Conservation (phyloP, 768 basidiomycete species). For the Tylopilus felleus region DNA sequence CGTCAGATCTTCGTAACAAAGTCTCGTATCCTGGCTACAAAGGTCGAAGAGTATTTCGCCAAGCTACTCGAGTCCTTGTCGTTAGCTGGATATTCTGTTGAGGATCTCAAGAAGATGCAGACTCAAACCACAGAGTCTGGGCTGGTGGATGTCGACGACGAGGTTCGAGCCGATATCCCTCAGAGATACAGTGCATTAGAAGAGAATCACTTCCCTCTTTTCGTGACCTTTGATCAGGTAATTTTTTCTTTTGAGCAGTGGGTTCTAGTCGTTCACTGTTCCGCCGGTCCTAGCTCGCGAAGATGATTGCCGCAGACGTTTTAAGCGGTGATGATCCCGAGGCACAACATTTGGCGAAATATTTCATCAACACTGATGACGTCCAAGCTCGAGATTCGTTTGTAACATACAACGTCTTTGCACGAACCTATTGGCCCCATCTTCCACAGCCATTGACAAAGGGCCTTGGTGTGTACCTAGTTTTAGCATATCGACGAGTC, state of each 20-base stretch:
- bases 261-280: background rate
- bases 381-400: constrained; percentile 20
- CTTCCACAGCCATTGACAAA: constrained; percentile 50
- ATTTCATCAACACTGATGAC: constrained; percentile 18
- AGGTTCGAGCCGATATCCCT: constrained; percentile 35
- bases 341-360: constrained; percentile 1
- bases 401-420: constrained; percentile 48
- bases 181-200: constrained; percentile 49
- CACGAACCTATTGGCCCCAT: constrained; percentile 55
- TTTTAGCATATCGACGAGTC: background rate
- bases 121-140: constrained; percentile 24
- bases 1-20: constrained; percentile 74
- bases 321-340: constrained; percentile 3
- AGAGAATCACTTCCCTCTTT: constrained; percentile 66
- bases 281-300: constrained; percentile 18
- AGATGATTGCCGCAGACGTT: constrained; percentile 28
- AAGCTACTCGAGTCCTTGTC: constrained; percentile 47
- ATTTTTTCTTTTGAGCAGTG: constrained; percentile 3
- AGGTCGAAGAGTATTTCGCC: constrained; percentile 65
- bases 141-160: constrained; percentile 32
- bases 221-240: constrained; percentile 63
- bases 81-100: constrained; percentile 32
- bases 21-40: constrained; percentile 60
- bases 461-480: constrained; percentile 44
- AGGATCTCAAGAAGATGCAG: constrained; percentile 37